Conservation (phyloP, 2,329 filamentous ascomycete species). For the Zopfia rhizophila region DNA sequence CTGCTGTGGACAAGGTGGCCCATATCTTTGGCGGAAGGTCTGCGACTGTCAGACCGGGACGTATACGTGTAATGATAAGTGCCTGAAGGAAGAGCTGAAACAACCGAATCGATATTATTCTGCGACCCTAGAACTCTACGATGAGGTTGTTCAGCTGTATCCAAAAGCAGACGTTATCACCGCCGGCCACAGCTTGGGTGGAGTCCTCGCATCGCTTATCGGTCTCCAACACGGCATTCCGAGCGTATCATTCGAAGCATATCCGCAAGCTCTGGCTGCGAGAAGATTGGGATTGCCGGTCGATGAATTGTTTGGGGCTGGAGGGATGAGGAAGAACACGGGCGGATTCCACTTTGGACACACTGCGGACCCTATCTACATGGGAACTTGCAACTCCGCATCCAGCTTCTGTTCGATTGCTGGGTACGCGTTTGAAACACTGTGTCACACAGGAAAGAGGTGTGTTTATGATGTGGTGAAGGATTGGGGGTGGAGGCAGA, state of each 20-base stretch:
- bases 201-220: constrained; percentile 47
- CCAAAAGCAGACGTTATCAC: constrained; percentile 47
- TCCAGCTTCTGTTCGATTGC: constrained; percentile 50
- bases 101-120: constrained; percentile 46
- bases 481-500: constrained; percentile 50
- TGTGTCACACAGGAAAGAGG: constrained; percentile 48
- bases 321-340: constrained; percentile 44
- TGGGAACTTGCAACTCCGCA: constrained; percentile 48
- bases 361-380: constrained; percentile 49
- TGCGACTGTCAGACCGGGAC: constrained; percentile 49
- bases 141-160: constrained; percentile 46
- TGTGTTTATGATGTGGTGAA: constrained; percentile 50
- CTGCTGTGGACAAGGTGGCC: constrained; percentile 48
- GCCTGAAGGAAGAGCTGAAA: constrained; percentile 42
- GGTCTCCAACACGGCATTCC: constrained; percentile 46
- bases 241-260: constrained; percentile 47
- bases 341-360: constrained; percentile 50
- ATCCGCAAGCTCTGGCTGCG: constrained; percentile 49
- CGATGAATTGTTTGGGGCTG: too few relatives aligned
- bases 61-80: constrained; percentile 47
- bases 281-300: constrained; percentile 43
- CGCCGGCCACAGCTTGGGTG: constrained; percentile 47
- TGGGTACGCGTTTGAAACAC: constrained; percentile 48
- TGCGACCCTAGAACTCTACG: constrained; percentile 45
- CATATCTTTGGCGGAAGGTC: constrained; percentile 47